A percentile compares a stretch with the other conserved stretches of the same genome.
Conservation (phyloP, 148 eudicot genomes). For the Oxyria digyna region DNA sequence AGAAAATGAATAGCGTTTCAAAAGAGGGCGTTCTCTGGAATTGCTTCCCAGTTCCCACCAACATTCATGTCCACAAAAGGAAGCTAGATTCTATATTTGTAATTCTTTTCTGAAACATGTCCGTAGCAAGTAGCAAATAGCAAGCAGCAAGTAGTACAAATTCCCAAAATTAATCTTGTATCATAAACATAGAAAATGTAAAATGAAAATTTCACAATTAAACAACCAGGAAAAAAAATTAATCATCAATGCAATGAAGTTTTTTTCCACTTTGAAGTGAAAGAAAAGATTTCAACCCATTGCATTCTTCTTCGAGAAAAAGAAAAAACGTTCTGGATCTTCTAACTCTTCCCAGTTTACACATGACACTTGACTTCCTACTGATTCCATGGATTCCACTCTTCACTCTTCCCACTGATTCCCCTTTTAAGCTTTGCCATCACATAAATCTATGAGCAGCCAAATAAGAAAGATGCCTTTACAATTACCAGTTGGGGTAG, state of each 20-base stretch:
- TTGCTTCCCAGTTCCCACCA: neutral
- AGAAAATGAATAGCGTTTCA: neutral
- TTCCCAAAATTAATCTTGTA: neutral
- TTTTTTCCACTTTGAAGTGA: neutral
- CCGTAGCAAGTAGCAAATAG: neutral
- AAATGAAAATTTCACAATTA: neutral
- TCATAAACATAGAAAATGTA: neutral
- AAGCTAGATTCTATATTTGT: neutral
- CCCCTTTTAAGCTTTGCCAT: neutral
- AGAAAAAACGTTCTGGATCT: neutral
- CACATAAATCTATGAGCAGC: neutral
- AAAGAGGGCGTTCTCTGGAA: neutral
- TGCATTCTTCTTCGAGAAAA: neutral
- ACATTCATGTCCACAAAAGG: neutral
- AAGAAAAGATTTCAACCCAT: neutral
- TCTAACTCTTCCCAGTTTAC: neutral
- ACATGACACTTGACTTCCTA: neutral
- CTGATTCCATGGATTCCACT: too few relatives aligned
- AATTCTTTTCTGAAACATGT: neutral
- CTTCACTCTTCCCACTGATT: neutral
- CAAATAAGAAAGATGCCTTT: neutral
- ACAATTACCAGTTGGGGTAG: neutral
- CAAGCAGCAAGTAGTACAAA: neutral
- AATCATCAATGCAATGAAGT: neutral
- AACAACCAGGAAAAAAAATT: neutral